Percentiles rank a stretch among this genome's conserved stretches.
These are phyloP conservation scores for Penicillium olsonii DNA, from an alignment of 2,329 filamentous ascomycete species.

Conservation along the genomic window DNA sequence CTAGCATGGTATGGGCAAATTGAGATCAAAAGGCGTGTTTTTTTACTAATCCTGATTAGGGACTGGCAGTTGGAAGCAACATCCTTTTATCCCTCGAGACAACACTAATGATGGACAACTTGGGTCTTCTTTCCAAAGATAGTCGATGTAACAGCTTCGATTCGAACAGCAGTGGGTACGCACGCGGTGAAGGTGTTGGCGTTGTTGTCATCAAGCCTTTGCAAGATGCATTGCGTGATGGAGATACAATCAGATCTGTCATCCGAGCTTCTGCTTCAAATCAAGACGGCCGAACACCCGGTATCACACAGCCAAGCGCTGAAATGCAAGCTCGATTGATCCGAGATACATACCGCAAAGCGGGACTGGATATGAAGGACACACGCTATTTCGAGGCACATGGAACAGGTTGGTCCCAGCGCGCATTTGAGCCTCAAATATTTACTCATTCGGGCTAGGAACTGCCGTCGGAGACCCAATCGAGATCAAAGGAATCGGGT, in stretches of 20 bases:
- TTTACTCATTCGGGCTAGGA: conserved; percentile 10
- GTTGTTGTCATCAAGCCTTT: conserved; percentile 37
- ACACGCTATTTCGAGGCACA: conserved; percentile 17
- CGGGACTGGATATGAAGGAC: conserved; percentile 13
- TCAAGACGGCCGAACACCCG: conserved; percentile 45
- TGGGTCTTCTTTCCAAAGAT: conserved; percentile 10
- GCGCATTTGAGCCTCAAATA: conserved; percentile 22
- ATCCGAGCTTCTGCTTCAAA: conserved; percentile 39
- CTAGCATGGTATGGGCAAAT: neutral
- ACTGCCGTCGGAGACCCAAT: conserved; percentile 1
- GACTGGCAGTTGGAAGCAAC: conserved; percentile 1
- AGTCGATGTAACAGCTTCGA: conserved; percentile 13
- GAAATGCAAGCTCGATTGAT: conserved; percentile 30
- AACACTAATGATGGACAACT: conserved; percentile 7
- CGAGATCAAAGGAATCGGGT: neutral
- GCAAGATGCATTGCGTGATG: conserved; percentile 40
- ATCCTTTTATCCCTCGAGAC: neutral
- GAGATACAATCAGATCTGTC: conserved; percentile 44
- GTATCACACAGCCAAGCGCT: conserved; percentile 42
- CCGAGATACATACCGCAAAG: conserved; percentile 20
- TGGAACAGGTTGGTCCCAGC: conserved; percentile 42
- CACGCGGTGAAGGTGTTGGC: conserved; percentile 8
- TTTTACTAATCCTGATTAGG: neutral
- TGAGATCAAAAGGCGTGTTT: neutral
- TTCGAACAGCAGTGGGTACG: conserved; percentile 37